Evolutionary conservation across 495 filamentous ascomycete species (phyloP).

Genomic region (Hamigera avellanea): DNA sequence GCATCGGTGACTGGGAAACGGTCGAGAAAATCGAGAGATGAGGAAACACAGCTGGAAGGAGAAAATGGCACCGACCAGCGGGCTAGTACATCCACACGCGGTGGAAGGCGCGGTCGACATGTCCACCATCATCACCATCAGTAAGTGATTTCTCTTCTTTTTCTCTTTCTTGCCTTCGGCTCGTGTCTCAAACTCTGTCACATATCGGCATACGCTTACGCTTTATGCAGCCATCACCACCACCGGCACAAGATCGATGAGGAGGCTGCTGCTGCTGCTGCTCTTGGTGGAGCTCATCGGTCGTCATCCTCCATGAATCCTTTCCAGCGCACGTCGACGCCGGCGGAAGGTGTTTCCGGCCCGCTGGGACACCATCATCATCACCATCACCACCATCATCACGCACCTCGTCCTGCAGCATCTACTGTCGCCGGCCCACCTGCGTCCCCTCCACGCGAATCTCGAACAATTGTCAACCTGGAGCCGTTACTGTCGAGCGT

Average conservation of each 20-base stretch:
- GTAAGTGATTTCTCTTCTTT: conserved; percentile 24
- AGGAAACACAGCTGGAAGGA: conserved; percentile 44
- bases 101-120: conserved; percentile 42
- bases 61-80: conserved; percentile 50
- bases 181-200: neutral
- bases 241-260: conserved; percentile 61
- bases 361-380: conserved; percentile 38
- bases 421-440: conserved; percentile 21
- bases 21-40: conserved; percentile 40
- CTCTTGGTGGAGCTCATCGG: conserved; percentile 23
- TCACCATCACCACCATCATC: conserved; percentile 46
- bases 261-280: conserved; percentile 35
- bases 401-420: conserved; percentile 22
- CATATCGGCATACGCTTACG: conserved; percentile 10
- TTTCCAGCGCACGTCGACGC: conserved; percentile 26
- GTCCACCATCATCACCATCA: conserved; percentile 47
- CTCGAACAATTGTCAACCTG: conserved; percentile 49
- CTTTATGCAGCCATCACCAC: conserved; percentile 53
- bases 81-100: conserved; percentile 42
- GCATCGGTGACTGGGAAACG: conserved; percentile 46
- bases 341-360: conserved; percentile 24
- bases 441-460: conserved; percentile 43
- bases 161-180: neutral
- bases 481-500: conserved; percentile 59
- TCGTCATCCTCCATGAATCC: conserved; percentile 17